Percentiles rank a stretch among this genome's conserved stretches.
These are phyloP conservation scores for Aspergillus vadensis DNA, from an alignment of 2,329 filamentous ascomycete genomes.

Conservation along the genomic window DNA sequence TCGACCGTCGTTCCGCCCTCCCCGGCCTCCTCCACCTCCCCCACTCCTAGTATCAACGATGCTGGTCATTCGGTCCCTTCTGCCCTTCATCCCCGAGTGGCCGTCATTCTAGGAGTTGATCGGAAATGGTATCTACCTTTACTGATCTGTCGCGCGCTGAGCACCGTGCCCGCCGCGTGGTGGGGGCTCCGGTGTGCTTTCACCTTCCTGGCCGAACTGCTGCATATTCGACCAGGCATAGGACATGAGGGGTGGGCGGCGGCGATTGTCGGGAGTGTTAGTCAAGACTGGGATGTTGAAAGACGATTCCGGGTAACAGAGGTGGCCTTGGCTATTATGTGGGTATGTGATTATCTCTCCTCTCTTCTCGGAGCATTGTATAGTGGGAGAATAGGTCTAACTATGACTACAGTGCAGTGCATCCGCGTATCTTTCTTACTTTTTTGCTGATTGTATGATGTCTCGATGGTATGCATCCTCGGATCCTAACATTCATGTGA, in stretches of 20 bases:
- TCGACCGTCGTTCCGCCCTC: conserved; percentile 33
- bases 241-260: conserved; percentile 45
- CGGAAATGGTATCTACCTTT: conserved; percentile 72
- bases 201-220: conserved; percentile 66
- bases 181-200: conserved; percentile 71
- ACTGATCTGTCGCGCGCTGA: conserved; percentile 71
- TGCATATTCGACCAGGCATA: conserved; percentile 51
- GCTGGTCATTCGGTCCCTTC: conserved; percentile 29
- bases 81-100: conserved; percentile 71
- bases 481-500: background rate
- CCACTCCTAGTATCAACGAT: conserved; percentile 33
- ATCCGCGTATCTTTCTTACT: conserved; percentile 76
- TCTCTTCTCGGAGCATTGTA: conserved; percentile 19
- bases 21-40: conserved; percentile 31
- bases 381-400: background rate
- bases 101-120: conserved; percentile 74
- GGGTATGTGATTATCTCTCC: conserved; percentile 57
- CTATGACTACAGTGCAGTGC: conserved; percentile 65
- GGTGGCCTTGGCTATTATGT: conserved; percentile 71
- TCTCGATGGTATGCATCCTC: conserved; percentile 66
- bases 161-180: conserved; percentile 69
- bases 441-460: conserved; percentile 84
- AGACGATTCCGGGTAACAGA: conserved; percentile 63
- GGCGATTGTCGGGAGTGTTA: conserved; percentile 40
- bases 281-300: conserved; percentile 48